Base-by-base conservation (phyloP, 345 rosid species). In the Sapria himalayana region DNA sequence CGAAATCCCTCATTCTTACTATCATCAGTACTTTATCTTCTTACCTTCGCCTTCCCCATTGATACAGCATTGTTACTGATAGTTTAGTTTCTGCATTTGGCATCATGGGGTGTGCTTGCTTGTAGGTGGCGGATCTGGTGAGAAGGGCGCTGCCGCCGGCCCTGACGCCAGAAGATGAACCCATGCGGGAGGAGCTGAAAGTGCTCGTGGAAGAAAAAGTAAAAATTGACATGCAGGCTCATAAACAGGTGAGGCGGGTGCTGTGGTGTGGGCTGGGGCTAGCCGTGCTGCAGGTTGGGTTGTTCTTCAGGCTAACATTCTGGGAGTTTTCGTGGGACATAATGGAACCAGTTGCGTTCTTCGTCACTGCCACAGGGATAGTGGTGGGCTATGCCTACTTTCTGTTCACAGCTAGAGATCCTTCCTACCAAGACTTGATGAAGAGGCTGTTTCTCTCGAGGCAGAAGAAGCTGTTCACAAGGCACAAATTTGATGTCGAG, bases 251-350 rank as follows among this genome's bases (percentile, higher is more conserved):
- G 36, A 70, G 75, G 3, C 69, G 74, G 50, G 62, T 81, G 25
- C 85, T 82, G 8, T 82, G 81, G 82, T 9, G 38, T 10, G 98
- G 94, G 38, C 63, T 89, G 1, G 94, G 72, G 13, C 31, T 72
- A 22, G 44, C 82, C 2, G 47, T 79, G 41, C 22, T 65, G 12
- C 94, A 76, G 34, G 65, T 81, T 3, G 59, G 69, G 4, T 63
- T 82, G n/a, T 82, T 89, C 64, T 73, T 89, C 44, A 61, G 98
- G 41, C 58, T 89, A 27, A 89, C 98, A 4, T 89, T 89, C 54
- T 89, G 98, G 98, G 98, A 89, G 48, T 78, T 85, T 43, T 85
- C 96, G 6, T 85, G 96, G 96, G 96, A 85, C 61, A 84, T 85
- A 15, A 85, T 85, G 96, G 96, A 85, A 59, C 96, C 96, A 5